A percentile compares a stretch with the other conserved stretches of the same genome.
Conservation (phyloP, 768 basidiomycete genomes). For the Podaxis carcinomalis region DNA sequence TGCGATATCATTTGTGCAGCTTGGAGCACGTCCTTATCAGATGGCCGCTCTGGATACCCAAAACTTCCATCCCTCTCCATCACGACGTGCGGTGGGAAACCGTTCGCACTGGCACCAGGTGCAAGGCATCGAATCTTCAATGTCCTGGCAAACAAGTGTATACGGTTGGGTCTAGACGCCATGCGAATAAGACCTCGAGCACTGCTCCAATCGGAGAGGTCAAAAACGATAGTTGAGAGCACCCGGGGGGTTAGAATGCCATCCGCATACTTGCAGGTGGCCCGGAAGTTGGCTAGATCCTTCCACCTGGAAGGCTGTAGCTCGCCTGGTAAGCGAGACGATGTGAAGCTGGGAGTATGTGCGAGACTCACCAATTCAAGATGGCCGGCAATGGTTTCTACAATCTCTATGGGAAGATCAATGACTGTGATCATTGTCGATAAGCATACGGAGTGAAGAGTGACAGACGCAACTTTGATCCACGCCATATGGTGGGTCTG, state of each 20-base stretch:
- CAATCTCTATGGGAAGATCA: neutral
- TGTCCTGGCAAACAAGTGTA: neutral
- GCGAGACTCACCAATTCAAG: neutral
- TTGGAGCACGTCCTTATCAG: neutral
- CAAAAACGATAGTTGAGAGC: neutral
- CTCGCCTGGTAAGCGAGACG: neutral
- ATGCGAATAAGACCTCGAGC: neutral
- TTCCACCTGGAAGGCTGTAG: neutral
- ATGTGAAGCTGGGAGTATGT: neutral
- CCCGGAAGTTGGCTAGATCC: neutral
- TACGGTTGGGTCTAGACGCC: neutral
- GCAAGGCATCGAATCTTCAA: conserved; percentile 2
- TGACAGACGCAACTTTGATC: too few relatives aligned
- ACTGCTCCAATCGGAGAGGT: neutral
- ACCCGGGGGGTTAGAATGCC: neutral
- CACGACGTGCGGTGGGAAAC: neutral
- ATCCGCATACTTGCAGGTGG: neutral
- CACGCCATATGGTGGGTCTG: too few relatives aligned
- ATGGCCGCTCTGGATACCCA: neutral
- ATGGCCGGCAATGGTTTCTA: neutral
- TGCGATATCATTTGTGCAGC: neutral
- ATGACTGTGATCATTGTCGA: neutral
- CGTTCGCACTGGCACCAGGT: neutral
- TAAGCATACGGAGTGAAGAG: too few relatives aligned
- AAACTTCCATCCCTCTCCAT: neutral